Conservation (phyloP, 768 basidiomycete genomes). For the Amanita rubescens region DNA sequence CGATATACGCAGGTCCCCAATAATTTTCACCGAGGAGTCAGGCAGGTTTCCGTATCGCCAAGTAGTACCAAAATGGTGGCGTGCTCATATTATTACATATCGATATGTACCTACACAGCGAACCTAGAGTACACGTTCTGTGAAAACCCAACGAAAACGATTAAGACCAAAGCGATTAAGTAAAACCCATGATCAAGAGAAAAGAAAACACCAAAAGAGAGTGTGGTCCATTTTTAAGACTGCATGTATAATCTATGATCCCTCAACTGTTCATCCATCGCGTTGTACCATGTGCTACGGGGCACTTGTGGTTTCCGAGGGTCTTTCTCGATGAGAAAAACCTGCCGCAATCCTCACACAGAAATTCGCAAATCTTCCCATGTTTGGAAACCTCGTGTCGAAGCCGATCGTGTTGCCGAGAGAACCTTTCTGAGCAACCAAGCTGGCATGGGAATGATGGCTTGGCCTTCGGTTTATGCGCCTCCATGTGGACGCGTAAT, state of each 20-base stretch:
- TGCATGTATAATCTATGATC: background rate
- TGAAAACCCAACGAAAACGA: constrained; percentile 4
- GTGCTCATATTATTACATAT: background rate
- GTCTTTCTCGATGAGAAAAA: constrained; percentile 50
- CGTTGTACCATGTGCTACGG: constrained; percentile 39
- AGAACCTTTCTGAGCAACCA: constrained; percentile 49
- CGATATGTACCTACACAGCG: constrained; percentile 6
- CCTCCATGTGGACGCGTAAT: constrained; percentile 46
- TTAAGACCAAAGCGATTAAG: background rate
- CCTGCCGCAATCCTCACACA: constrained; percentile 42
- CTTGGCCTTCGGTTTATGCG: constrained; percentile 46
- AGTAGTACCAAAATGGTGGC: too few species aligned
- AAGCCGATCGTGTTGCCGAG: constrained; percentile 48
- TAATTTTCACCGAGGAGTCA: too few species aligned
- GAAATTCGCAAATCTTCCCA: constrained; percentile 47
- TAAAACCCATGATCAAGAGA: too few species aligned
- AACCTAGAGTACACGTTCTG: background rate
- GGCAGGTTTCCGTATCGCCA: too few species aligned
- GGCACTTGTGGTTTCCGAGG: constrained; percentile 49
- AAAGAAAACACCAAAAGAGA: background rate
- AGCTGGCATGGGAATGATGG: constrained; percentile 42
- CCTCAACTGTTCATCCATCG: constrained; percentile 20
- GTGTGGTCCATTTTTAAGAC: background rate
- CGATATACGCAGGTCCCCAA: too few species aligned
- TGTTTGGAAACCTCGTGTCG: constrained; percentile 55